These are phyloP conservation scores for Aspergillus hancockii DNA, from an alignment of 495 filamentous ascomycete species.

Conservation along the genomic window DNA sequence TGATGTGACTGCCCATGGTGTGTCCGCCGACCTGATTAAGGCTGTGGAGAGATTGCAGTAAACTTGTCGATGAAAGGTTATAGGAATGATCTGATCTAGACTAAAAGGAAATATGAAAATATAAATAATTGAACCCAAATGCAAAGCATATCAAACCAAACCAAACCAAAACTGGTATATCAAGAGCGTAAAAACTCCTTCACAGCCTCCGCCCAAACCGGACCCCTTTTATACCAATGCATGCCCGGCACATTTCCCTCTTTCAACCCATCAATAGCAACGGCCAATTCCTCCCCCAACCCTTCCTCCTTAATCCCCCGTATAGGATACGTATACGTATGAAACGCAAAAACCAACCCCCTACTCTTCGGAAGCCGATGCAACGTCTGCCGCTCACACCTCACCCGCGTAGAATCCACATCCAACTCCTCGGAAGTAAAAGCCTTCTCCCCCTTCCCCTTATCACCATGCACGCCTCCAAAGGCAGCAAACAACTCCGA, in stretches of 20 bases:
- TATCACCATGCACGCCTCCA: conserved; percentile 37
- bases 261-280: conserved; percentile 72
- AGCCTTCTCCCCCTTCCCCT: conserved; percentile 44
- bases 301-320: conserved; percentile 69
- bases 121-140: neutral
- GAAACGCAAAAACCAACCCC: conserved; percentile 75
- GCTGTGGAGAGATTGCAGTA: conserved; percentile 57
- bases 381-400: conserved; percentile 77
- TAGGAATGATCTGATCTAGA: conserved; percentile 6
- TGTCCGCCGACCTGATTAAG: conserved; percentile 85
- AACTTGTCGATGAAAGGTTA: conserved; percentile 3
- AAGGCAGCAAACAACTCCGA: conserved; percentile 55
- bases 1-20: conserved; percentile 96
- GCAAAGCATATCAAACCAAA: neutral
- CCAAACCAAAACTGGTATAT: neutral
- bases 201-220: conserved; percentile 66
- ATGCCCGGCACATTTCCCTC: conserved; percentile 68
- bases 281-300: conserved; percentile 60
- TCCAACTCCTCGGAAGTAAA: conserved; percentile 46
- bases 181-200: conserved; percentile 55
- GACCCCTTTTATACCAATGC: conserved; percentile 65
- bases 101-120: conserved; percentile 3
- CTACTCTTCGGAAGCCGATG: conserved; percentile 67
- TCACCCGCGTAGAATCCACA: conserved; percentile 51
- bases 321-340: conserved; percentile 76